phyloP scores from a whole-genome alignment of 305 asterid species.

The Fraxinus dipetala region DNA sequence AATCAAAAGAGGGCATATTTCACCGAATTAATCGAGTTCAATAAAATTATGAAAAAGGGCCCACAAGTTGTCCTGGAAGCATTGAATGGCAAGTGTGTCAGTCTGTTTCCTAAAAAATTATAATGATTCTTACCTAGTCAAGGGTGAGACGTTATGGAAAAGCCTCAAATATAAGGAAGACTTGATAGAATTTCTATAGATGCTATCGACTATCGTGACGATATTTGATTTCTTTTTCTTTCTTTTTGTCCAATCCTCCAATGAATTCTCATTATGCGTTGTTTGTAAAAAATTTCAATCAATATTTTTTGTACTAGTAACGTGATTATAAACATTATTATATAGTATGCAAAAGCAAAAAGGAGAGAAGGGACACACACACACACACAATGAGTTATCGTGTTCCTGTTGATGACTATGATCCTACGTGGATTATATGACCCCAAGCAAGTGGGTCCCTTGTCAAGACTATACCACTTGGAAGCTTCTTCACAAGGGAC shows the following conservation, averaged over 20 bases:
- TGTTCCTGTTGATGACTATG: slow-evolving; percentile 26
- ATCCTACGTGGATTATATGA: slow-evolving; percentile 44
- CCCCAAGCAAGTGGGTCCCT: slow-evolving; percentile 38
- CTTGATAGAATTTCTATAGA: too few relatives aligned
- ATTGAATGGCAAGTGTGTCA: not conserved
- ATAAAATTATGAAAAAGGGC: not conserved
- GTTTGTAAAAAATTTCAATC: too few relatives aligned
- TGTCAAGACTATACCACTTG: slow-evolving; percentile 32
- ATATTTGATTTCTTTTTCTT: too few relatives aligned
- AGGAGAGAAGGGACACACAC: not conserved
- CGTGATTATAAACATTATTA: too few relatives aligned
- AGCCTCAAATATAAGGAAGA: too few relatives aligned
- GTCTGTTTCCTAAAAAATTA: too few relatives aligned
- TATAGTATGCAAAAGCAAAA: not conserved
- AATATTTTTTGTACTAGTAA: too few relatives aligned
- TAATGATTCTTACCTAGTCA: not conserved
- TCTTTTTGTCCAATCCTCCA: too few relatives aligned
- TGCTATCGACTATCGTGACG: too few relatives aligned
- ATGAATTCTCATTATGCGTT: too few relatives aligned
- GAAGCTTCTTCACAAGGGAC: slow-evolving; percentile 26
- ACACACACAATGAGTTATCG: not conserved
- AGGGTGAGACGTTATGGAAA: too few relatives aligned
- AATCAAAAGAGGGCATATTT: too few relatives aligned
- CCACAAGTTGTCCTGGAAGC: not conserved
- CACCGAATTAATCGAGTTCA: not conserved